Evolutionary conservation across 495 filamentous ascomycete species (phyloP).

Genomic region (Podospora bellae-mahoneyi): DNA sequence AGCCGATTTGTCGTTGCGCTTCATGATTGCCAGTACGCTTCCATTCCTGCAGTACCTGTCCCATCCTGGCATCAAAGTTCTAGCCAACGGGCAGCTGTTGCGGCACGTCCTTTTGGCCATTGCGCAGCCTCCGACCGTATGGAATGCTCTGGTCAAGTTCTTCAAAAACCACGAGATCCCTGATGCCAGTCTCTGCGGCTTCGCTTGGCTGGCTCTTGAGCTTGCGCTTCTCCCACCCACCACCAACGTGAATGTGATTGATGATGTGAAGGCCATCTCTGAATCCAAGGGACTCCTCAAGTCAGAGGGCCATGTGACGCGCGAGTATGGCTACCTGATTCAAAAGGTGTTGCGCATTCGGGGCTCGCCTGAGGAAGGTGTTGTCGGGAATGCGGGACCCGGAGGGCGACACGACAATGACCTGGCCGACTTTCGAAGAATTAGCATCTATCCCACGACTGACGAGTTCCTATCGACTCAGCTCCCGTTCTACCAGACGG

Average conservation of each 20-base stretch:
- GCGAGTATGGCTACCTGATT: slow-evolving; percentile 33
- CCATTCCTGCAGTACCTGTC: slow-evolving; percentile 38
- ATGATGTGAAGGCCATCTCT: slow-evolving; percentile 30
- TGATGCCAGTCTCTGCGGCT: slow-evolving; percentile 39
- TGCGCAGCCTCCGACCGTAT: slow-evolving; percentile 58
- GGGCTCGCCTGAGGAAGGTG: slow-evolving; percentile 1
- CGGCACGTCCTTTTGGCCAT: slow-evolving; percentile 50
- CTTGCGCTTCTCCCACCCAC: slow-evolving; percentile 47
- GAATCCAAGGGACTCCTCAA: slow-evolving; percentile 34
- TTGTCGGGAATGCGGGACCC: slow-evolving; percentile 30
- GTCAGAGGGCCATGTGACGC: slow-evolving; percentile 25
- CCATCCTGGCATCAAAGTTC: slow-evolving; percentile 46
- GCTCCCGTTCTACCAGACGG: slow-evolving; percentile 56
- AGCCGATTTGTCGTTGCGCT: slow-evolving; percentile 46
- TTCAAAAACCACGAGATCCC: slow-evolving; percentile 41
- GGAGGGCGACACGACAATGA: slow-evolving; percentile 84
- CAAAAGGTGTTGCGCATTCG: slow-evolving; percentile 22
- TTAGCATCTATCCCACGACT: slow-evolving; percentile 63
- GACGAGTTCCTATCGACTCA: slow-evolving; percentile 62
- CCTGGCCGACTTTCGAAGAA: slow-evolving; percentile 56
- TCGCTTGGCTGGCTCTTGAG: slow-evolving; percentile 60
- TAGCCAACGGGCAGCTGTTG: slow-evolving; percentile 56
- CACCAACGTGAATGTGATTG: slow-evolving; percentile 31
- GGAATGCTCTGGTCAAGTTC: slow-evolving; percentile 52
- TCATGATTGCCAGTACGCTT: slow-evolving; percentile 49